These are phyloP conservation scores for Lactifluus hygrophoroides DNA, from an alignment of 768 basidiomycete genomes.

Conservation along the genomic window DNA sequence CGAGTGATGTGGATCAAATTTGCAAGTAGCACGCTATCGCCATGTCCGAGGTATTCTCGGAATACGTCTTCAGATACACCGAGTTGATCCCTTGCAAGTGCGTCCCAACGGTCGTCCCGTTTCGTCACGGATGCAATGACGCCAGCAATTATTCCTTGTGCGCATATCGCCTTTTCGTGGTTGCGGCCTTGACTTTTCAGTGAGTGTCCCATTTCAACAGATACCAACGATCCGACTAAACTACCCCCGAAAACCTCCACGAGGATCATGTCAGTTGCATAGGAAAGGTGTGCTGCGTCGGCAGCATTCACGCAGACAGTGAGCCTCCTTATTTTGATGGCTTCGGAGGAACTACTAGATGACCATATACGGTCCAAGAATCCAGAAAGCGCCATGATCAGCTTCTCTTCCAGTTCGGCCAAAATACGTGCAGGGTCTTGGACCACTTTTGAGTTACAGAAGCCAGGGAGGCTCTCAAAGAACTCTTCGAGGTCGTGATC, in stretches of 20 bases:
- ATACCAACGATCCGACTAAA: not conserved
- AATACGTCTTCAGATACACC: not conserved
- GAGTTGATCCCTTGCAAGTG: not conserved
- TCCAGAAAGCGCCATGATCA: not conserved
- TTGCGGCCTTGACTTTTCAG: not conserved
- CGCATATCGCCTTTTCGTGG: not conserved
- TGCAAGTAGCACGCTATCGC: not conserved
- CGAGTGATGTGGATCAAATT: not conserved
- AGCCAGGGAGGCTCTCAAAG: not conserved
- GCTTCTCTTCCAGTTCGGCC: not conserved
- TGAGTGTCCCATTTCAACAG: not conserved
- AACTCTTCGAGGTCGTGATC: not conserved
- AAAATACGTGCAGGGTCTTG: not conserved
- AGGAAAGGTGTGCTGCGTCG: not conserved
- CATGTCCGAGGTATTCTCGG: not conserved
- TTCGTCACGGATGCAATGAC: not conserved
- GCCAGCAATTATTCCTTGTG: not conserved
- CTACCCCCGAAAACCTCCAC: not conserved
- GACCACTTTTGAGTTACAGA: not conserved
- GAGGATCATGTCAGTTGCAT: not conserved
- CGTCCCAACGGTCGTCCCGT: not conserved
- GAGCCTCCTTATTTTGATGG: not conserved
- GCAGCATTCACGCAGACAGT: not conserved
- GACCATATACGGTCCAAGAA: not conserved
- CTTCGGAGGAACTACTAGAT: not conserved